phyloP scores from a whole-genome alignment of 345 rosid species.

The Toxicodendron radicans region DNA sequence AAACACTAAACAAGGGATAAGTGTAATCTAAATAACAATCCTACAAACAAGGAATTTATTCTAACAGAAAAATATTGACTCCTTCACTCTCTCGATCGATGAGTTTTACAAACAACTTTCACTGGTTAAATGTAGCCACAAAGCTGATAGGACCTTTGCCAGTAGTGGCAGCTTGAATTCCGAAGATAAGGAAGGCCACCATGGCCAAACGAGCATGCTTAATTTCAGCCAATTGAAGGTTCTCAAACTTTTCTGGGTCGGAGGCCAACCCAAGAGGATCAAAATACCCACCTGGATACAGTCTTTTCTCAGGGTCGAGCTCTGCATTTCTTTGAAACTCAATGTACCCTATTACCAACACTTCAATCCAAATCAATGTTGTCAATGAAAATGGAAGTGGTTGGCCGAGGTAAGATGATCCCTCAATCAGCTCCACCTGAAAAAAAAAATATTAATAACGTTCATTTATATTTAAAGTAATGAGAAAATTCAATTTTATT shows the following conservation, averaged over 20 bases:
- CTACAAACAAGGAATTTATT: no score
- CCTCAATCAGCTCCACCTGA: conserved; percentile 92
- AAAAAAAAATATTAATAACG: background rate
- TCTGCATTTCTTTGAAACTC: conserved; percentile 67
- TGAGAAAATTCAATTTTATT: background rate
- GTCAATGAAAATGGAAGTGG: conserved; percentile 89
- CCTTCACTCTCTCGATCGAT: no score
- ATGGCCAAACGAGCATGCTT: conserved; percentile 86
- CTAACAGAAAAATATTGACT: no score
- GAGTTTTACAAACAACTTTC: conserved; percentile 8
- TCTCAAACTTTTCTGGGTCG: conserved; percentile 68
- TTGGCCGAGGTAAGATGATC: conserved; percentile 88
- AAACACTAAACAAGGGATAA: no score
- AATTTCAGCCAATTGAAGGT: conserved; percentile 75
- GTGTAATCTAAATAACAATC: no score
- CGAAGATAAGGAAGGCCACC: conserved; percentile 84
- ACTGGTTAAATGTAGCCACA: conserved; percentile 60
- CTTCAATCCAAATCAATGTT: conserved; percentile 86
- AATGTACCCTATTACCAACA: conserved; percentile 60
- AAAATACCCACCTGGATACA: conserved; percentile 84
- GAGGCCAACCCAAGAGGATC: conserved; percentile 78
- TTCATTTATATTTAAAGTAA: no score
- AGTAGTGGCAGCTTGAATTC: conserved; percentile 63
- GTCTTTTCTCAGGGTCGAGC: conserved; percentile 74
- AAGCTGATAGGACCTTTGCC: conserved; percentile 89